These are phyloP conservation scores for Ophiostoma ulmi DNA, from an alignment of 2,329 filamentous ascomycete species.

Conservation along the genomic window DNA sequence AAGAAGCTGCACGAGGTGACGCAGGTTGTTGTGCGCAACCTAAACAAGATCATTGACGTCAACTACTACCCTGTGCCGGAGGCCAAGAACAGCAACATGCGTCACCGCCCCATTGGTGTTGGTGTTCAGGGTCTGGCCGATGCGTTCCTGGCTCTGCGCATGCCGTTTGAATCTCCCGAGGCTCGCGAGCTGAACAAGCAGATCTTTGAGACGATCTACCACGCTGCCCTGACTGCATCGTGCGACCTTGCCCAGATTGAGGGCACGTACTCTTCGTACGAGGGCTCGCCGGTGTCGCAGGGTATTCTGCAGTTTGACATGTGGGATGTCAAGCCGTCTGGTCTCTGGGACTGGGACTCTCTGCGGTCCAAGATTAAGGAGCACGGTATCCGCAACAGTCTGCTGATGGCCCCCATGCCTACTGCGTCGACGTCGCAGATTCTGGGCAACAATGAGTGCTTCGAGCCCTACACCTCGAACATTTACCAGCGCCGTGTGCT, in stretches of 20 bases:
- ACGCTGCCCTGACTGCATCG: slow-evolving; percentile 85
- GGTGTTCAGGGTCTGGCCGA: slow-evolving; percentile 97
- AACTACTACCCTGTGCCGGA: slow-evolving; percentile 98
- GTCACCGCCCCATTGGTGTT: slow-evolving; percentile 90
- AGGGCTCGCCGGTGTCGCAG: slow-evolving; percentile 89
- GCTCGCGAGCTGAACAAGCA: slow-evolving; percentile 92
- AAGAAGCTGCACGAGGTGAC: slow-evolving; percentile 92
- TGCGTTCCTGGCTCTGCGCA: slow-evolving; percentile 91
- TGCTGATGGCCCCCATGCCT: slow-evolving; percentile 94
- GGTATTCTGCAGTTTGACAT: slow-evolving; percentile 97
- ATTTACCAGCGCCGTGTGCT: slow-evolving; percentile 98
- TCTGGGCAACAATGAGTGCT: slow-evolving; percentile 98
- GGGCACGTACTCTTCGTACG: slow-evolving; percentile 83
- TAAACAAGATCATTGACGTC: slow-evolving; percentile 97
- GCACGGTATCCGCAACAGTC: slow-evolving; percentile 89
- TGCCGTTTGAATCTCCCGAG: slow-evolving; percentile 95
- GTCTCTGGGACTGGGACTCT: slow-evolving; percentile 92
- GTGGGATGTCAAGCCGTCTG: slow-evolving; percentile 90
- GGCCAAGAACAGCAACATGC: slow-evolving; percentile 92
- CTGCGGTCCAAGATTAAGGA: slow-evolving; percentile 89
- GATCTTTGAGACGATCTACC: slow-evolving; percentile 99
- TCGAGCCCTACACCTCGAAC: slow-evolving; percentile 99
- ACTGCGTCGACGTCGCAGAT: slow-evolving; percentile 97
- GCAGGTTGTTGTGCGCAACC: slow-evolving; percentile 85
- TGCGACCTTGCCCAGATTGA: slow-evolving; percentile 77